These are phyloP conservation scores for Amanita exitialis DNA, from an alignment of 768 basidiomycete species.

Conservation along the genomic window DNA sequence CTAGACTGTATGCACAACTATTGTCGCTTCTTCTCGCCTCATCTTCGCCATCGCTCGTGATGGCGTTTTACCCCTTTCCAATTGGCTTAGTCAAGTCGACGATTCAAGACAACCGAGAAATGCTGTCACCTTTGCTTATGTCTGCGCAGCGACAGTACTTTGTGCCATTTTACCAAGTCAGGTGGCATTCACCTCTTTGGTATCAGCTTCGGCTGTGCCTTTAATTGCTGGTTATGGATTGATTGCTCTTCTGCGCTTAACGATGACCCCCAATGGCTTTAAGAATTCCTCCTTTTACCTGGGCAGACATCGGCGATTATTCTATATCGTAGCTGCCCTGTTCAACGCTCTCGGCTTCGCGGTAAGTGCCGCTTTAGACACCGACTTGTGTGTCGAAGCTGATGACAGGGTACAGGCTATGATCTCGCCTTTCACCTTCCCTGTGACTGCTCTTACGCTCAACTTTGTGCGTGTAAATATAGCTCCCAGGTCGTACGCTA, in stretches of 20 bases:
- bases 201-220: constrained; percentile 79
- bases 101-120: constrained; percentile 64
- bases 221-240: constrained; percentile 85
- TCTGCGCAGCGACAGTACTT: constrained; percentile 63
- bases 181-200: constrained; percentile 86
- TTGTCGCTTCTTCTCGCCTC: constrained; percentile 83
- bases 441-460: constrained; percentile 64
- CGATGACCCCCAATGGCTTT: constrained; percentile 72
- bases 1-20: constrained; percentile 78
- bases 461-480: constrained; percentile 59
- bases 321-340: constrained; percentile 55
- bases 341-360: constrained; percentile 73
- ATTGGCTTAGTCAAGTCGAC: constrained; percentile 76
- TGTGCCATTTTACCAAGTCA: constrained; percentile 85
- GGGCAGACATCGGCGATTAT: constrained; percentile 53
- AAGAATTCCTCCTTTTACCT: constrained; percentile 63
- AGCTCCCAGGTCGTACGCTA: not conserved
- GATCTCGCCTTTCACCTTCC: constrained; percentile 84
- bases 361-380: constrained; percentile 31
- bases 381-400: constrained; percentile 1
- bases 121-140: constrained; percentile 79
- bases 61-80: constrained; percentile 75
- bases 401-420: constrained; percentile 40
- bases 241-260: constrained; percentile 68
- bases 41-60: constrained; percentile 93